Conservation (phyloP, 1,139 yeast species). For the Diutina mesorugosa region DNA sequence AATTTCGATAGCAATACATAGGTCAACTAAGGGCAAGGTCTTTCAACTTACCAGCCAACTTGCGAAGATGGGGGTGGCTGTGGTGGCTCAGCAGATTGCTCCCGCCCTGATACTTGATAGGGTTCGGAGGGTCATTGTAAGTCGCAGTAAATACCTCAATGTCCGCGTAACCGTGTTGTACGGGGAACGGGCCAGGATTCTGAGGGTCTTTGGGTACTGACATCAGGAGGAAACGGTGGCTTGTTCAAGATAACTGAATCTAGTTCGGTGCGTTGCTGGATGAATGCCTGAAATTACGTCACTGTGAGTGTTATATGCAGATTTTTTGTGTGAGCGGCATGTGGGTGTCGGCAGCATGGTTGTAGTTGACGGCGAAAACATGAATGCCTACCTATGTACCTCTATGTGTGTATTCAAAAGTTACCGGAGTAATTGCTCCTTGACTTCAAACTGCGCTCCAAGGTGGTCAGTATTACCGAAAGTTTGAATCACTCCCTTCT, state of each 20-base stretch:
- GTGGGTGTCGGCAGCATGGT: not conserved
- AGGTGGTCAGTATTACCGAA: slow-evolving; percentile 56
- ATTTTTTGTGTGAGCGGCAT: not conserved
- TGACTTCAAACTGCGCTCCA: slow-evolving; percentile 24
- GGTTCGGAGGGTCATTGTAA: slow-evolving; percentile 20
- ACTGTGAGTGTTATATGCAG: not conserved
- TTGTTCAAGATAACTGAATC: not conserved
- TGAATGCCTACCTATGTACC: not conserved
- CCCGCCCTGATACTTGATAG: not conserved
- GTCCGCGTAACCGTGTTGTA: slow-evolving; percentile 23
- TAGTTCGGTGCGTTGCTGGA: not conserved
- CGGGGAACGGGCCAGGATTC: slow-evolving; percentile 14
- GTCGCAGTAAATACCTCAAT: slow-evolving; percentile 18
- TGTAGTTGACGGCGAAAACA: not conserved
- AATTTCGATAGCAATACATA: not conserved
- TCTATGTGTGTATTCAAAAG: too few species aligned
- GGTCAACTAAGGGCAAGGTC: not conserved
- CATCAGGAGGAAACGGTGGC: slow-evolving; percentile 7
- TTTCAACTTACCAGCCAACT: not conserved
- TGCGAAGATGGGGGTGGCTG: not conserved
- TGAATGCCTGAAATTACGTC: not conserved
- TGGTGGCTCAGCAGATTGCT: not conserved
- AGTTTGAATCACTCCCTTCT: slow-evolving; percentile 28
- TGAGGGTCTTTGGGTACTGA: slow-evolving; percentile 19
- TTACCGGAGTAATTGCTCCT: slow-evolving; percentile 28